phyloP scores from a whole-genome alignment of 306 rosid genomes.

The Malus orientalis region DNA sequence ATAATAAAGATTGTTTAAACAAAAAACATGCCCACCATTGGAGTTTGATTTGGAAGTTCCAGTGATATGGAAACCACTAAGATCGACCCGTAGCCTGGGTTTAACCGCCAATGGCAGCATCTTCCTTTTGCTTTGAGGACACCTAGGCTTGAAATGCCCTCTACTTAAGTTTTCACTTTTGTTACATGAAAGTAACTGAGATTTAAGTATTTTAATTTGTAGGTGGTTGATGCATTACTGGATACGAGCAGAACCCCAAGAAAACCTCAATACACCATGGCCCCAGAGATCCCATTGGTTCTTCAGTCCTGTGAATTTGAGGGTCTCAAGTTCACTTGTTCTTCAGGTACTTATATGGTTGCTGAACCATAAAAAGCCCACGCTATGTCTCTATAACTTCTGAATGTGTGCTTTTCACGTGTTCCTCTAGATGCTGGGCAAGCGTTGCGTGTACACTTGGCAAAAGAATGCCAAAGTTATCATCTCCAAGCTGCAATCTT shows the following conservation, averaged over 20 bases:
- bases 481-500: constrained; percentile 79
- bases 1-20: neutral
- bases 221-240: constrained; percentile 67
- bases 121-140: neutral
- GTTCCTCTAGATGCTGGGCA: constrained; percentile 47
- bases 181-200: constrained; percentile 6
- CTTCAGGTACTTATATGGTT: constrained; percentile 50
- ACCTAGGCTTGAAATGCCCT: neutral
- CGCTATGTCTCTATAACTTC: constrained; percentile 1
- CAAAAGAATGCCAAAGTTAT: constrained; percentile 49
- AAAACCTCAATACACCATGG: constrained; percentile 85
- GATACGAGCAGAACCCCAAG: constrained; percentile 49
- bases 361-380: neutral
- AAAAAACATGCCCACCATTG: neutral
- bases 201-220: constrained; percentile 20
- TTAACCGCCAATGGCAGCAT: neutral
- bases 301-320: constrained; percentile 89
- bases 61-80: neutral
- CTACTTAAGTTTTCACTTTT: neutral
- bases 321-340: constrained; percentile 57
- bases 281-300: constrained; percentile 80
- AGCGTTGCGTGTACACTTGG: constrained; percentile 52
- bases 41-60: neutral
- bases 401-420: constrained; percentile 7
- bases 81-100: neutral